phyloP scores from a whole-genome alignment of 148 eudicot species.

The Chenopodium album region DNA sequence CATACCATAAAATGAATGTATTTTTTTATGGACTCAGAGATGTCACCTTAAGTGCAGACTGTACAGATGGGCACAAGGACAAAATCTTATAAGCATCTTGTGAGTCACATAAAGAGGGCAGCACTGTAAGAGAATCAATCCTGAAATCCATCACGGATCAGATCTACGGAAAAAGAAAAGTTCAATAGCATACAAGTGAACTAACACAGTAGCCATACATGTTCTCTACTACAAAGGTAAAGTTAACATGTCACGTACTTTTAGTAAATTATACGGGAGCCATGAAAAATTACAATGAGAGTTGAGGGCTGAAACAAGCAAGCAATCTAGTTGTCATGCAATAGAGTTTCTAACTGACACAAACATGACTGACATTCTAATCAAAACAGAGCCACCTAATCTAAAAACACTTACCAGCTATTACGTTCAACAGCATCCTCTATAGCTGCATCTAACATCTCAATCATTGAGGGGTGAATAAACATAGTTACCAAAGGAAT shows the following conservation, averaged over 20 bases:
- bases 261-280: too few species aligned
- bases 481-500: conserved; percentile 70
- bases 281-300: not conserved
- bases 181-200: not conserved
- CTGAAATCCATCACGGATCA: conserved; percentile 47
- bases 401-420: conserved; percentile 71
- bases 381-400: not conserved
- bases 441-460: conserved; percentile 82
- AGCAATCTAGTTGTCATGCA: not conserved
- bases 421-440: conserved; percentile 89
- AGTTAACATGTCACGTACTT: not conserved
- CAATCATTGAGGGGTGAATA: conserved; percentile 81
- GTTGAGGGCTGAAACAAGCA: not conserved
- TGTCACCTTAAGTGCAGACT: conserved; percentile 75
- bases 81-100: conserved; percentile 88
- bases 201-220: not conserved
- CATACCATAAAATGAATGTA: not conserved
- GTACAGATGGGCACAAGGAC: conserved; percentile 75
- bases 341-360: not conserved
- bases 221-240: not conserved
- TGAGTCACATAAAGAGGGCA: conserved; percentile 70
- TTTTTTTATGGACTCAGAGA: not conserved
- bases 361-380: not conserved
- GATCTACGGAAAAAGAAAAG: not conserved
- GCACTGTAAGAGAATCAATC: conserved; percentile 83